Conservation (phyloP, 345 rosid species). For the Lepidium sativum region DNA sequence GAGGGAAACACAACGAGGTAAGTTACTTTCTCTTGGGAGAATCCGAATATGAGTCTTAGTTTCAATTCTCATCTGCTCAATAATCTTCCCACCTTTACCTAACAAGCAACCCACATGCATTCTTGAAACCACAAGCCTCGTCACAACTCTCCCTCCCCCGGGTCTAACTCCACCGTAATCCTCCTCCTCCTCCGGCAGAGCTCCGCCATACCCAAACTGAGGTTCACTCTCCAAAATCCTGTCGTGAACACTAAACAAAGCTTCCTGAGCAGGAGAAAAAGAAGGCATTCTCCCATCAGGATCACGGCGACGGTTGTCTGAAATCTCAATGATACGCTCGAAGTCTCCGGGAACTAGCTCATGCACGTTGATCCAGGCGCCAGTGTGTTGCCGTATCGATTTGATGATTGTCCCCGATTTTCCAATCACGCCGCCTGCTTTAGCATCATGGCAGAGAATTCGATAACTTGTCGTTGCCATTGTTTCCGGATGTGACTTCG, state of each 20-base stretch:
- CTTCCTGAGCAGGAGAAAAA: conserved; percentile 96
- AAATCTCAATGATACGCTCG: conserved; percentile 93
- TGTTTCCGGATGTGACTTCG: conserved; percentile 42
- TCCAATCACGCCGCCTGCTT: conserved; percentile 98
- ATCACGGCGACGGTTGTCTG: conserved; percentile 89
- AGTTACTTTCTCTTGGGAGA: conserved; percentile 77
- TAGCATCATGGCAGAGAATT: conserved; percentile 82
- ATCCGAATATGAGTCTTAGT: conserved; percentile 99
- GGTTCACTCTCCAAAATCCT: conserved; percentile 84
- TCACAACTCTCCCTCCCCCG: conserved; percentile 56
- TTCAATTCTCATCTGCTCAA: conserved; percentile 98
- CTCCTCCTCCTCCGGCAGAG: conserved; percentile 42
- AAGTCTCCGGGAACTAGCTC: conserved; percentile 85
- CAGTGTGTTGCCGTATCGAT: conserved; percentile 84
- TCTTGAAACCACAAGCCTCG: conserved; percentile 87
- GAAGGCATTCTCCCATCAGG: conserved; percentile 90
- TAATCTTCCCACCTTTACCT: conserved; percentile 97
- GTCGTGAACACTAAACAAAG: conserved; percentile 70
- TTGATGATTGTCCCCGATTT: conserved; percentile 92
- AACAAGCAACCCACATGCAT: conserved; percentile 93
- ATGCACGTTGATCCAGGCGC: conserved; percentile 97
- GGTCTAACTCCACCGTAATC: conserved; percentile 43
- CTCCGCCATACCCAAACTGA: conserved; percentile 38
- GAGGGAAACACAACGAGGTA: conserved; percentile 83
- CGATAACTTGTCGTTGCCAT: conserved; percentile 88